Percentiles rank a stretch among this genome's conserved stretches.
phyloP scores from a whole-genome alignment of 306 rosid genomes.

The Rosa multiflora region DNA sequence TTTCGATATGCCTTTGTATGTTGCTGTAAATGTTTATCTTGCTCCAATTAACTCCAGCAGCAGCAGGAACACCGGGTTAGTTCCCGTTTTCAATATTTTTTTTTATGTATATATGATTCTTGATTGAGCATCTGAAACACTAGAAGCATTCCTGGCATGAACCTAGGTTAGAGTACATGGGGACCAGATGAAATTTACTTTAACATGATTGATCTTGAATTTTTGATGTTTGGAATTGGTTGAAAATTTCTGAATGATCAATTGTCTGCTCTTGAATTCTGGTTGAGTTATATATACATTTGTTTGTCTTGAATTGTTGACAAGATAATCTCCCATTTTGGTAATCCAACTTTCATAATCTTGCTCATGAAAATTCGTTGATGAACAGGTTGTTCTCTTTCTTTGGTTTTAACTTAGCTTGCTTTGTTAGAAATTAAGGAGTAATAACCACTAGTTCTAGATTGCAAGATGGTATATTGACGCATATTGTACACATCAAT shows the following conservation, averaged over 20 bases:
- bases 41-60: neutral
- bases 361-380: neutral
- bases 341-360: neutral
- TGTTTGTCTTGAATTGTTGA: neutral
- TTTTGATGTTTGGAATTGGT: neutral
- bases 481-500: neutral
- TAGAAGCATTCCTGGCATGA: neutral
- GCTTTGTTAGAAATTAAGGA: neutral
- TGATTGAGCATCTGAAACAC: neutral
- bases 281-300: neutral
- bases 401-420: neutral
- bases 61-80: neutral
- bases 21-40: no score
- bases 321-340: neutral
- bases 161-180: neutral
- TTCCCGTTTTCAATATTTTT: neutral
- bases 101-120: no score
- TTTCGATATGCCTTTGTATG: neutral
- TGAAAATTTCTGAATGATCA: neutral
- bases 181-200: neutral
- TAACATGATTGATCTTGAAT: neutral
- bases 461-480: neutral
- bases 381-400: neutral
- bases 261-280: neutral
- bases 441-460: neutral